Base-by-base conservation (phyloP, 768 basidiomycete species). In the Serendipita vermifera region DNA sequence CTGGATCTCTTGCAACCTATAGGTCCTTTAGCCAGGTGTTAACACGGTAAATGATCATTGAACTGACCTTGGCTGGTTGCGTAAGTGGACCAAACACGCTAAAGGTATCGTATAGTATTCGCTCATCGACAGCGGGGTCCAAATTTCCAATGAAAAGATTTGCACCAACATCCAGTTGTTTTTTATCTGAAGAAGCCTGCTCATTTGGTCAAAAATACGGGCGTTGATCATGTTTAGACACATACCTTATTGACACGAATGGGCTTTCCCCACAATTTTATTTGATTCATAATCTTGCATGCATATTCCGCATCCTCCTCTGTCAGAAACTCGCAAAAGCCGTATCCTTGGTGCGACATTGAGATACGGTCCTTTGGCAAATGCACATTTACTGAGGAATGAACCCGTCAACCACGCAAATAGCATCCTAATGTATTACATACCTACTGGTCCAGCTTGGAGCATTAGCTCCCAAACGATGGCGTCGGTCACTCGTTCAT, bases 241-340 rank as follows among this genome's bases (percentile, higher is more conserved):
- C 82, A 65, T 61, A 87, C 91, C 84, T 97, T 99, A 77, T 97
- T 98, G 61, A 99, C 94, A 62, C 96, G 78, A 58, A 99, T 96
- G 31, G 96, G 96, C 67, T 98, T 98, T 24, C 96, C 96, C 81
- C 87, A 99, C 55, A 99, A 70, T 71, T 99, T 99, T 68, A 99
- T 98, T 76, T 97, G 94, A 68, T 99, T 99, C 94, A 98, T 97
- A 64, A 98, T 97, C 77, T 97, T 96, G 78, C 94, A 97, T 57
- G 92, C 94, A 70, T 99, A 99, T 71, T 99, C 96, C 60, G 96
- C 92, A 72, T 98, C 96, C 69, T 96, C 93, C 73, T 98, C 93
- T 35, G 92, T 92, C 70, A 94, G 74, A 70, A 99, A 98, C 75
- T 99, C 96, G 78, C 94, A 97, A 73, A 99, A 99, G 36, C 96